Conservation (phyloP, 371 early-diverging fungal species). For the Rhizomucor miehei region DNA sequence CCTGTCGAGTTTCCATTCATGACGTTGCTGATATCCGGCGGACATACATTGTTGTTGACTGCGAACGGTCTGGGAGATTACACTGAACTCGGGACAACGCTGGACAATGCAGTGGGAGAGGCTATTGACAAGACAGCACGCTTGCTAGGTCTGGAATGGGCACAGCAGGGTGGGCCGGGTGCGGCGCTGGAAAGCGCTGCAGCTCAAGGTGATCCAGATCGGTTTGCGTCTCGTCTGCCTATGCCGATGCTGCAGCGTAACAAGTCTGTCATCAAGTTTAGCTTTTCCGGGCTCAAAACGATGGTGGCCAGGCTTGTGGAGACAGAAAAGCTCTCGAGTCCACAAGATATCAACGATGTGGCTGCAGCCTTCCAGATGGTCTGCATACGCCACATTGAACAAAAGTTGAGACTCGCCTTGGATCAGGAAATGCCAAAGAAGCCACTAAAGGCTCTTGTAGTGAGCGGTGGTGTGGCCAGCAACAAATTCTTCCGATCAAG, state of each 20-base stretch:
- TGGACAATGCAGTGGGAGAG: slow-evolving; percentile 82
- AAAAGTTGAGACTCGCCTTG: slow-evolving; percentile 64
- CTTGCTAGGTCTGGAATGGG: slow-evolving; percentile 66
- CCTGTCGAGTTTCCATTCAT: slow-evolving; percentile 69
- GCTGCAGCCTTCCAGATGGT: slow-evolving; percentile 75
- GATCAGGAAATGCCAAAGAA: slow-evolving; percentile 39
- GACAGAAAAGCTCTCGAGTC: slow-evolving; percentile 22
- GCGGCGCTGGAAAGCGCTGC: slow-evolving; percentile 75
- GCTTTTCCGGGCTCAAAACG: slow-evolving; percentile 81
- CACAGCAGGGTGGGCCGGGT: slow-evolving; percentile 73
- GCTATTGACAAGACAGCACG: slow-evolving; percentile 82
- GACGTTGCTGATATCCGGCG: slow-evolving; percentile 78
- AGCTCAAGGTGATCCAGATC: slow-evolving; percentile 43
- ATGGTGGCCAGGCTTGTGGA: slow-evolving; percentile 50
- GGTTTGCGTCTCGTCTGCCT: slow-evolving; percentile 52
- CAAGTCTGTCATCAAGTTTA: slow-evolving; percentile 60
- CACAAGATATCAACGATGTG: slow-evolving; percentile 57
- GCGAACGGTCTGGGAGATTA: slow-evolving; percentile 66
- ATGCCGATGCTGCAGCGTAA: slow-evolving; percentile 64
- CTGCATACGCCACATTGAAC: slow-evolving; percentile 65
- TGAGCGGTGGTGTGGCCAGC: slow-evolving; percentile 84
- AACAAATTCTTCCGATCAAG: slow-evolving; percentile 54
- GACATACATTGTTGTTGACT: slow-evolving; percentile 73
- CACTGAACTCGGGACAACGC: slow-evolving; percentile 63
- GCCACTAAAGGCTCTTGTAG: slow-evolving; percentile 64